Evolutionary conservation across 2,329 filamentous ascomycete genomes (phyloP).

Genomic region (Zasmidium angulare): DNA sequence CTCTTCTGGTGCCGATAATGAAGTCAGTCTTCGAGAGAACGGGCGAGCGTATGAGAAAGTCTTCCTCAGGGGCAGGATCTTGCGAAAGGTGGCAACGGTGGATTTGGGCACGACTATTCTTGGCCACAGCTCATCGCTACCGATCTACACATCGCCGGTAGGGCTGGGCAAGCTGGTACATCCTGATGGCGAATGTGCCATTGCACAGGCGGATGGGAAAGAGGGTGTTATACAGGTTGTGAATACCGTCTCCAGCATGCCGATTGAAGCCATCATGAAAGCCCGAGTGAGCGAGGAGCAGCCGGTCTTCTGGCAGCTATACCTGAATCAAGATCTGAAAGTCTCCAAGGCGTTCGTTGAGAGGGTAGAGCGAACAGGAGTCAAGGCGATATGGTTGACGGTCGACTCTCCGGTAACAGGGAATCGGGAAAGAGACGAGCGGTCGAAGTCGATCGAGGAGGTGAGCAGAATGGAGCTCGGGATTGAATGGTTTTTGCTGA

Average conservation of each 20-base stretch:
- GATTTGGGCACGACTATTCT: conserved; percentile 34
- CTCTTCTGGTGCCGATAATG: conserved; percentile 49
- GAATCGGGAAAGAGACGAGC: conserved; percentile 51
- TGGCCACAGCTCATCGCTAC: conserved; percentile 29
- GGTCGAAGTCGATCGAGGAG: conserved; percentile 38
- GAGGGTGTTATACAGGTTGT: conserved; percentile 31
- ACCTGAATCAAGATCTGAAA: conserved; percentile 55
- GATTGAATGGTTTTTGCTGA: conserved; percentile 2
- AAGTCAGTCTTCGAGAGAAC: conserved; percentile 44
- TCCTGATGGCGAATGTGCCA: conserved; percentile 33
- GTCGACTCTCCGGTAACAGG: conserved; percentile 58
- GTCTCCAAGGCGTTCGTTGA: conserved; percentile 52
- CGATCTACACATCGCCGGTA: conserved; percentile 37
- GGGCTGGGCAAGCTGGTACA: conserved; percentile 35
- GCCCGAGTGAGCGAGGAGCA: conserved; percentile 26
- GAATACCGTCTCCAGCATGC: conserved; percentile 30
- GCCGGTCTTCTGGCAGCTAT: conserved; percentile 58
- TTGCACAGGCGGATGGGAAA: conserved; percentile 28
- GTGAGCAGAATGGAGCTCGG: background rate
- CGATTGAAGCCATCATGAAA: conserved; percentile 31
- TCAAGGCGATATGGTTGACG: conserved; percentile 58
- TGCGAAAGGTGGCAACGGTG: conserved; percentile 39
- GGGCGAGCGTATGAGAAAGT: conserved; percentile 41
- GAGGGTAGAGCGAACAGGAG: conserved; percentile 47
- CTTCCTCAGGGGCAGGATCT: conserved; percentile 45